Evolutionary conservation across 225 moss, liverwort and hornwort genomes (phyloP).

Genomic region (Sphagnum contortum): DNA sequence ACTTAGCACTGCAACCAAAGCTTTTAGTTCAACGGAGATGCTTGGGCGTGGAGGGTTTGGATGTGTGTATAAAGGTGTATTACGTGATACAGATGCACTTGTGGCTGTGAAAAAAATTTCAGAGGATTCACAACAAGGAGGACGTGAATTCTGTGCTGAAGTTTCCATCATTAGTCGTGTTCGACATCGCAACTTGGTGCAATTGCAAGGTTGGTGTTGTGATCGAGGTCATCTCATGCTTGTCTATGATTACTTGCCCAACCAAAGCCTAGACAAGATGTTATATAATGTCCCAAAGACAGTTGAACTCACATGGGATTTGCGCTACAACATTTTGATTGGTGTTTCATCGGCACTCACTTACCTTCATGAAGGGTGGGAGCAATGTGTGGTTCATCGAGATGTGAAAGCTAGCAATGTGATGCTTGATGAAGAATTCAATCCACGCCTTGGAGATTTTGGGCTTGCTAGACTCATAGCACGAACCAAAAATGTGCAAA

Average conservation of each 20-base stretch:
- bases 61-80: slow-evolving; percentile 19
- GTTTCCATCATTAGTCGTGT: slow-evolving; percentile 23
- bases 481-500: slow-evolving; percentile 41
- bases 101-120: slow-evolving; percentile 23
- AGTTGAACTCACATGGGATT: background rate
- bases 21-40: slow-evolving; percentile 23
- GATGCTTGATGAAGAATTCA: slow-evolving; percentile 40
- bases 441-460: slow-evolving; percentile 58
- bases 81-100: slow-evolving; percentile 20
- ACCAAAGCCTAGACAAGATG: slow-evolving; percentile 30
- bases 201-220: slow-evolving; percentile 33
- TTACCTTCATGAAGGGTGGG: slow-evolving; percentile 66
- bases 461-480: slow-evolving; percentile 45
- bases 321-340: slow-evolving; percentile 25
- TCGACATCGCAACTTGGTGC: slow-evolving; percentile 35
- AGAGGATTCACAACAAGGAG: slow-evolving; percentile 18
- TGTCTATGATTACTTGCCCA: slow-evolving; percentile 26
- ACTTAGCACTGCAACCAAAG: slow-evolving; percentile 29
- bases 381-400: slow-evolving; percentile 63
- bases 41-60: slow-evolving; percentile 1
- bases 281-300: background rate
- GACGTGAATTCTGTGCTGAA: slow-evolving; percentile 22
- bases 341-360: slow-evolving; percentile 50
- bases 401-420: slow-evolving; percentile 70
- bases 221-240: slow-evolving; percentile 26